A percentile compares a stretch with the other conserved stretches of the same genome.
These are phyloP conservation scores for Oryza rufipogon DNA, from an alignment of 176 grass and related monocot species.

Conservation along the genomic window DNA sequence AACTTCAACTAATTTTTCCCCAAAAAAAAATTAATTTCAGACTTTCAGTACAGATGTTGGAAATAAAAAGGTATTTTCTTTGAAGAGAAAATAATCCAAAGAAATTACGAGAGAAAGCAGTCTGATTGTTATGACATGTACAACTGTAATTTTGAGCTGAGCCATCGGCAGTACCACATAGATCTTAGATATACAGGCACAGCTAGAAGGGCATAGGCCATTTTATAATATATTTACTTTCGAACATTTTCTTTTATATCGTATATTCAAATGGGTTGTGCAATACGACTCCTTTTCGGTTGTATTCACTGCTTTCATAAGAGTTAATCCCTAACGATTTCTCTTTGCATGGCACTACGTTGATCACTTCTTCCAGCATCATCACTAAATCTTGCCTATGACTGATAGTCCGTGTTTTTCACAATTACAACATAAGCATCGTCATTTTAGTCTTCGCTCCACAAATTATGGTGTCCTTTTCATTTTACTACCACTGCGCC, in stretches of 20 bases:
- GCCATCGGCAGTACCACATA: not conserved
- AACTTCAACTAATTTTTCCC: not conserved
- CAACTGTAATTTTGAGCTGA: not conserved
- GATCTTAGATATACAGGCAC: not conserved
- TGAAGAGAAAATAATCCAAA: not conserved
- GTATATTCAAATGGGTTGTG: not conserved
- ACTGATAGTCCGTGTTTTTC: slow-evolving; percentile 10
- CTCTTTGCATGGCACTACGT: slow-evolving; percentile 24
- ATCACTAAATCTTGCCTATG: not conserved
- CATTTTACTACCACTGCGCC: not conserved
- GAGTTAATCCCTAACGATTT: not conserved
- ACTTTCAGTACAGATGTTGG: not conserved
- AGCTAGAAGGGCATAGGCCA: not conserved
- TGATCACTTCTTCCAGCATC: not conserved
- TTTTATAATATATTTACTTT: not conserved
- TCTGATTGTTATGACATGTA: not conserved
- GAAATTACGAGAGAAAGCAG: not conserved
- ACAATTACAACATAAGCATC: not conserved
- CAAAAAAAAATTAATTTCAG: not conserved
- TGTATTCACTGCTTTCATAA: not conserved
- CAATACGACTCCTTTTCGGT: not conserved
- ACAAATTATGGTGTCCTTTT: not conserved
- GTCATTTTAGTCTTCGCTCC: not conserved
- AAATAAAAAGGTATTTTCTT: not conserved
- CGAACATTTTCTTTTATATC: not conserved